Conservation (phyloP, 805 yeast species). For the Starmerella sp. region DNA sequence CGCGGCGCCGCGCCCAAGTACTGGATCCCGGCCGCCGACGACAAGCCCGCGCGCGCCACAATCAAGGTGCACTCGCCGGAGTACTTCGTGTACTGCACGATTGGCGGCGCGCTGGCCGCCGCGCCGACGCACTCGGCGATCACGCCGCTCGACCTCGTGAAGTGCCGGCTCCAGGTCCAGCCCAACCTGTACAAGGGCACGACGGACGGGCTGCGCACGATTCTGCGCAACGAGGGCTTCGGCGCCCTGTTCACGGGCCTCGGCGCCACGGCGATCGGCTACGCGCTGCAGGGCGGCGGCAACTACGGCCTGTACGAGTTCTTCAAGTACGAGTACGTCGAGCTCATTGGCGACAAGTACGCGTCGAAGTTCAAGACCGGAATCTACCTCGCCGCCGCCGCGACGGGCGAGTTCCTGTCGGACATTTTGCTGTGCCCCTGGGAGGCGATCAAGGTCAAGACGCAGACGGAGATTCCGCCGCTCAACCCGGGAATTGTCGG, state of each 20-base stretch:
- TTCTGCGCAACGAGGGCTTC: conserved; percentile 61
- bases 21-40: not conserved
- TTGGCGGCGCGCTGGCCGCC: conserved; percentile 73
- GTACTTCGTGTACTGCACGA: conserved; percentile 58
- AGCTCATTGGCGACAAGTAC: conserved; percentile 48
- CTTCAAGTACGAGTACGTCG: conserved; percentile 71
- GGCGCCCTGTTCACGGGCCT: conserved; percentile 74
- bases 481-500: conserved; percentile 51
- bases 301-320: conserved; percentile 91
- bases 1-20: not conserved
- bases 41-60: conserved; percentile 1
- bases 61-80: conserved; percentile 48
- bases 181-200: conserved; percentile 62
- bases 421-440: conserved; percentile 85
- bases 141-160: conserved; percentile 85
- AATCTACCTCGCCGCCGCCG: conserved; percentile 73
- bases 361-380: conserved; percentile 60
- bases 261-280: conserved; percentile 87
- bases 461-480: conserved; percentile 90
- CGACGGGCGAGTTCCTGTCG: conserved; percentile 88
- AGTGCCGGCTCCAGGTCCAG: conserved; percentile 85
- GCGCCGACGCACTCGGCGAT: conserved; percentile 93
- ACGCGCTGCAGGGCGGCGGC: conserved; percentile 93
- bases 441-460: conserved; percentile 88
- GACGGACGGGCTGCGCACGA: conserved; percentile 68